Evolutionary conservation across 805 yeast species (phyloP), one percentile per base, ranked within the genome.

Genomic region (Saccharomycopsis babjevae): DNA sequence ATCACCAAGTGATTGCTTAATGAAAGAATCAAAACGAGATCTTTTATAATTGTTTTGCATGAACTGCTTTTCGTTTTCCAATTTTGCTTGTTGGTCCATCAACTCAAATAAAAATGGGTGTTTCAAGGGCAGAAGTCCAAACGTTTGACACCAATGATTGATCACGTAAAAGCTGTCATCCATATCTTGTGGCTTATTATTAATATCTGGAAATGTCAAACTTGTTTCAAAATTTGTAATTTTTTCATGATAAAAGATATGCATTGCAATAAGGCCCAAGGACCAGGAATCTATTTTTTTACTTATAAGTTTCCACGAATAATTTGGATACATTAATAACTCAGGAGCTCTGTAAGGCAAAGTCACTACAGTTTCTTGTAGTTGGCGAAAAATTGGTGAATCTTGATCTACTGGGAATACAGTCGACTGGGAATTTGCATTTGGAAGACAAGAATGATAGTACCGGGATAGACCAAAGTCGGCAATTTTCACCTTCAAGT

Each of bases 281-380:
- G 52, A 46, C 52, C 52, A 46, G 22, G 52, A 46, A 25, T 46
- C 52, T 46, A 46, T 46, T 46, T 46, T 46, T 22, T 46, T 46
- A 25, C 30, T 25, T 1, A 46, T 46, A 11, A 46, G 52, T 25
- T 28, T 46, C 52, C 52, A 46, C 3, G 52, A 46, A 46, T 46
- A 46, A 22, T 46, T 52, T 11, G 86, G 79, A 1, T 92, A 93
- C 2, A 87, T 60, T 15, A 84, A 73, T 5, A 87, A 84, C 67
- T 87, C 94, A 0, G 94, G 94, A 0, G 93, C 89, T 57, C 94
- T 72, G 68, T 87, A 87, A 66, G 82, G 88, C 56, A 94, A 71
- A 1, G 93, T 52, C 15, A 52, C 56, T 20, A 52, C 56, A 13
- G 20, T 32, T 18, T 52, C 56, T 20, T 32, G 38, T 34, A 52